Conservation (phyloP, 2,329 filamentous ascomycete species). For the Colletotrichum simmondsii region DNA sequence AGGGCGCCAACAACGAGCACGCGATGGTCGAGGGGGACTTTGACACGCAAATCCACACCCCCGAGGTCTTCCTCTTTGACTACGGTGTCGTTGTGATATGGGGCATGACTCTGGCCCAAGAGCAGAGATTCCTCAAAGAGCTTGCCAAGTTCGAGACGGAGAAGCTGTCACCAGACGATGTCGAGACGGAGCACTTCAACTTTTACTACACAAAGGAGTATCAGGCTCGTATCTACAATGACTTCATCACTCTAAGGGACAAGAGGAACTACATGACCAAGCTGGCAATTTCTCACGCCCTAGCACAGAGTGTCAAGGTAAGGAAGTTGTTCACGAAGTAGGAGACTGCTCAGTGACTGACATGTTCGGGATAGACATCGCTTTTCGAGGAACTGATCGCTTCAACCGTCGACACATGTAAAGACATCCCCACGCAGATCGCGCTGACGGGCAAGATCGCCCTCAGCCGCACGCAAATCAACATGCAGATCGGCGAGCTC, state of each 20-base stretch:
- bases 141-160: constrained; percentile 94
- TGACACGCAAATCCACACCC: constrained; percentile 88
- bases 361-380: constrained; percentile 71
- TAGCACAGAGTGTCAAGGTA: constrained; percentile 95
- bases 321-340: constrained; percentile 25
- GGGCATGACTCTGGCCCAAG: constrained; percentile 94
- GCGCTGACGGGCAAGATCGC: constrained; percentile 92
- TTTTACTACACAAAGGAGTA: constrained; percentile 99
- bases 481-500: constrained; percentile 99
- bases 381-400: constrained; percentile 96
- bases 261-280: constrained; percentile 99
- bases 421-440: constrained; percentile 92
- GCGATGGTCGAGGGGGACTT: constrained; percentile 70
- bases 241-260: constrained; percentile 95
- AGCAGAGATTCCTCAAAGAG: constrained; percentile 91
- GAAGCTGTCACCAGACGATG: constrained; percentile 86
- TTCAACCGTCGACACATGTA: constrained; percentile 91
- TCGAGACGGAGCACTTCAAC: constrained; percentile 98
- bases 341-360: neutral
- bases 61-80: constrained; percentile 95
- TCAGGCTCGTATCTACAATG: constrained; percentile 98
- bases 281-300: constrained; percentile 92
- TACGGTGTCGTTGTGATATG: constrained; percentile 98
- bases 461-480: constrained; percentile 89
- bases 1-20: constrained; percentile 39